These are phyloP conservation scores for Zymoseptoria tritici DNA, from an alignment of 2,329 filamentous ascomycete species.

Conservation along the genomic window DNA sequence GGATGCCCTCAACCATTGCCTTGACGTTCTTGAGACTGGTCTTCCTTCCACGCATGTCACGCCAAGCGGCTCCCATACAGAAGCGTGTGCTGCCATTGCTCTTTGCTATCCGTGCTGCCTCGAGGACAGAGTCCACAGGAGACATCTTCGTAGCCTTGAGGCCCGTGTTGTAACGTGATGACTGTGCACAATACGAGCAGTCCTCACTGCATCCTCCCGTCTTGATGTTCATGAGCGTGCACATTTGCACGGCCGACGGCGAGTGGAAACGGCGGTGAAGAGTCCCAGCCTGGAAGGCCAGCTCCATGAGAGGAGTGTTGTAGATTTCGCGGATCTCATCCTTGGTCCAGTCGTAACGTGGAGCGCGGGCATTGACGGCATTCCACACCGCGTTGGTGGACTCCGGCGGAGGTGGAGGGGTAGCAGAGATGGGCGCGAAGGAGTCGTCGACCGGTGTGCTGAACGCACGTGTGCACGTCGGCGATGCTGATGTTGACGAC, in stretches of 20 bases:
- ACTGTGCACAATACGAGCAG: conserved; percentile 88
- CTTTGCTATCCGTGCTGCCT: conserved; percentile 67
- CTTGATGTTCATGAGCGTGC: conserved; percentile 95
- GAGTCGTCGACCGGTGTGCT: conserved; percentile 31
- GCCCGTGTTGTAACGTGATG: conserved; percentile 70
- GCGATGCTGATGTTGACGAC: conserved; percentile 1
- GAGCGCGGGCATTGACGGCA: conserved; percentile 53
- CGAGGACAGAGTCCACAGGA: conserved; percentile 71
- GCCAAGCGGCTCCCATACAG: conserved; percentile 92
- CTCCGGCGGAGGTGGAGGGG: conserved; percentile 20
- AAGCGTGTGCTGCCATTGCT: conserved; percentile 82
- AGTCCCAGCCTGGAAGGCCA: conserved; percentile 46
- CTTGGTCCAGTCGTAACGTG: conserved; percentile 70
- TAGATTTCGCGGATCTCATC: conserved; percentile 78
- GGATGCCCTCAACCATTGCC: conserved; percentile 75
- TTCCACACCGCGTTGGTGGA: conserved; percentile 31
- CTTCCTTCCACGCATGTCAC: conserved; percentile 87
- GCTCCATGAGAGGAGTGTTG: conserved; percentile 70
- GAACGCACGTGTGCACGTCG: conserved; percentile 19
- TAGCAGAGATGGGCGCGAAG: conserved; percentile 23
- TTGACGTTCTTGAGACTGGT: conserved; percentile 76
- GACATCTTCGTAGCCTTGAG: conserved; percentile 73
- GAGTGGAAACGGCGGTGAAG: conserved; percentile 82
- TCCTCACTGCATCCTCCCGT: conserved; percentile 88
- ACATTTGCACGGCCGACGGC: conserved; percentile 78